Conservation (phyloP, 2,329 filamentous ascomycete genomes). For the Thelonectria rubi region DNA sequence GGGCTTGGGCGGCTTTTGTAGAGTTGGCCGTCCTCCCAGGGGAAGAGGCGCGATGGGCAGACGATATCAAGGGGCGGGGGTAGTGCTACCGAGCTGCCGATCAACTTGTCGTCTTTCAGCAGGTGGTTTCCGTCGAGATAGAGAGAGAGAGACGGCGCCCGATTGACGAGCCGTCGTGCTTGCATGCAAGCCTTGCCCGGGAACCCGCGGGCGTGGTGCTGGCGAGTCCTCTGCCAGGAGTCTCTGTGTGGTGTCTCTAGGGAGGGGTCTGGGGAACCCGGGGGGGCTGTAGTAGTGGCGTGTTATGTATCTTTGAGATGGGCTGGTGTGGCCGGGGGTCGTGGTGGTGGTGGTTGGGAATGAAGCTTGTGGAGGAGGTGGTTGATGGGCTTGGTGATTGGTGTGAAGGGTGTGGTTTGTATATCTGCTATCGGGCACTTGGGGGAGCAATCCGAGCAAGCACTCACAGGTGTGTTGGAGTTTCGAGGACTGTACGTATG, state of each 20-base stretch:
- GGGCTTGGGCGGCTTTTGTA: no score
- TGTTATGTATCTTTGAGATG: constrained; percentile 7
- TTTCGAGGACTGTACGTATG: no score
- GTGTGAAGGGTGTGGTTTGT: not conserved
- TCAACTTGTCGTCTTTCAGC: constrained; percentile 2
- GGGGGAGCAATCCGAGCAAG: not conserved
- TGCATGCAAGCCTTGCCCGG: no score
- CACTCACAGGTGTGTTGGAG: not conserved
- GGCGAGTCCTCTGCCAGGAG: not conserved
- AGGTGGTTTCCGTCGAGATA: not conserved
- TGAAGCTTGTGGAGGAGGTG: not conserved
- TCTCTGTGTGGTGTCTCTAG: not conserved
- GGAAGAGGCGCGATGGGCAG: not conserved
- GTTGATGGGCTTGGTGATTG: not conserved
- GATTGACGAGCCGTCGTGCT: constrained; percentile 9
- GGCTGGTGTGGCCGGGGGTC: not conserved
- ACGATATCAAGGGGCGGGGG: not conserved
- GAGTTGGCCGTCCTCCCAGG: not conserved
- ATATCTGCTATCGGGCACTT: not conserved
- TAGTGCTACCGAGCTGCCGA: not conserved
- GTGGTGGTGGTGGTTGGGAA: not conserved
- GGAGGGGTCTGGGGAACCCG: constrained; percentile 10
- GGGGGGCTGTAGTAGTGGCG: constrained; percentile 9
- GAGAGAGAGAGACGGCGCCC: not conserved
- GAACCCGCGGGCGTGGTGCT: not conserved